Evolutionary conservation across 2,329 filamentous ascomycete species (phyloP).

Genomic region (Talaromyces sp.): DNA sequence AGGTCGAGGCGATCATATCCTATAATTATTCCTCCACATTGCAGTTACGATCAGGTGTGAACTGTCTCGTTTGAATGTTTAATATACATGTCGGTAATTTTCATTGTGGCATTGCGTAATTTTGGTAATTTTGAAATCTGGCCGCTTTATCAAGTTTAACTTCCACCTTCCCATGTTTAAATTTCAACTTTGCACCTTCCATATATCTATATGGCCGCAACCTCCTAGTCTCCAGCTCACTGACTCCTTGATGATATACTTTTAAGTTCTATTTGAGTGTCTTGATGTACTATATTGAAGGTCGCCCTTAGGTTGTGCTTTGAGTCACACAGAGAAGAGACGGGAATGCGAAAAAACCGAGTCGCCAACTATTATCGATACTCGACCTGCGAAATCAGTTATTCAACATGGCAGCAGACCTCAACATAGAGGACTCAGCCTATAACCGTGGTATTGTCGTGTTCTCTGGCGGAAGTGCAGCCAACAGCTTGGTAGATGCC

Average conservation of each 20-base stretch:
- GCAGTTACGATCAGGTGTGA: neutral
- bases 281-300: neutral
- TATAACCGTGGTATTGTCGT: slow-evolving; percentile 65
- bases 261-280: neutral
- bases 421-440: neutral
- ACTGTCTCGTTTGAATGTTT: neutral
- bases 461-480: slow-evolving; percentile 90
- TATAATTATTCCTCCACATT: neutral
- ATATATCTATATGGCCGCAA: neutral
- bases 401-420: slow-evolving; percentile 2
- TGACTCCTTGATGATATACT: no score
- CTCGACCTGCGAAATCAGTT: neutral
- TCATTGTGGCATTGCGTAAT: slow-evolving; percentile 3
- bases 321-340: neutral
- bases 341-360: no score
- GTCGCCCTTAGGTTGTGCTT: neutral
- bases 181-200: neutral
- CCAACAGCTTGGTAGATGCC: slow-evolving; percentile 89
- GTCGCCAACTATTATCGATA: neutral
- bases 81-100: neutral
- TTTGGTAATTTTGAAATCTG: slow-evolving; percentile 1
- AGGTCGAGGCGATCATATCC: neutral
- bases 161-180: neutral
- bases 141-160: slow-evolving; percentile 1
- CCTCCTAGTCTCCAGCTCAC: neutral